Percentiles rank a stretch among this genome's conserved stretches.
phyloP scores from a whole-genome alignment of 805 yeast genomes.

The Zygosaccharomyces bisporus region DNA sequence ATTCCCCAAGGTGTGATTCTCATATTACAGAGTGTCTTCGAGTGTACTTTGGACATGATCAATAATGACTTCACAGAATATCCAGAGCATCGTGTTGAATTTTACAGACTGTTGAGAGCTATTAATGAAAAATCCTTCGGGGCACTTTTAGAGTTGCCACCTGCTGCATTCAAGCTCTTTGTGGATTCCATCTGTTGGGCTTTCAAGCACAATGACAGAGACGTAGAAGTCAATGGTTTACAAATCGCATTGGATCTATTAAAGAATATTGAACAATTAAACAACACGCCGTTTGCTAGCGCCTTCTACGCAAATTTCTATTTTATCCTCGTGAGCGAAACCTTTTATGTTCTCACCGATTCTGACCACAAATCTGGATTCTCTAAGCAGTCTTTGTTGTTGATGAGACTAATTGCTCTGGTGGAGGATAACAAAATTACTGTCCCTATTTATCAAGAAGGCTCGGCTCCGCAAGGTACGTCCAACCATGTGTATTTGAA shows the following conservation, averaged over 20 bases:
- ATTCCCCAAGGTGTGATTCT: slow-evolving; percentile 86
- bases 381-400: slow-evolving; percentile 76
- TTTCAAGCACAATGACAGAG: slow-evolving; percentile 94
- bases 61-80: slow-evolving; percentile 92
- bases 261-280: slow-evolving; percentile 76
- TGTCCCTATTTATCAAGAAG: slow-evolving; percentile 75
- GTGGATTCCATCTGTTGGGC: slow-evolving; percentile 98
- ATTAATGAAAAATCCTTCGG: slow-evolving; percentile 81
- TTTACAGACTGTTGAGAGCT: slow-evolving; percentile 83
- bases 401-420: slow-evolving; percentile 77
- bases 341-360: slow-evolving; percentile 90
- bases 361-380: slow-evolving; percentile 98
- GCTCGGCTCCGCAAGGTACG: slow-evolving; percentile 81
- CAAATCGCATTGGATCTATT: slow-evolving; percentile 78
- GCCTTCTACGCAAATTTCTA: slow-evolving; percentile 87
- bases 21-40: slow-evolving; percentile 87
- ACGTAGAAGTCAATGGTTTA: slow-evolving; percentile 90
- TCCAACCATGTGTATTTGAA: slow-evolving; percentile 73
- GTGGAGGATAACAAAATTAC: slow-evolving; percentile 73
- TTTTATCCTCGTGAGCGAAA: slow-evolving; percentile 84
- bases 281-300: slow-evolving; percentile 64
- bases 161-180: slow-evolving; percentile 85
- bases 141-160: slow-evolving; percentile 83
- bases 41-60: slow-evolving; percentile 92
- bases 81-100: slow-evolving; percentile 97